These are phyloP conservation scores for Scleroderma bovista DNA, from an alignment of 768 basidiomycete species.

Conservation along the genomic window DNA sequence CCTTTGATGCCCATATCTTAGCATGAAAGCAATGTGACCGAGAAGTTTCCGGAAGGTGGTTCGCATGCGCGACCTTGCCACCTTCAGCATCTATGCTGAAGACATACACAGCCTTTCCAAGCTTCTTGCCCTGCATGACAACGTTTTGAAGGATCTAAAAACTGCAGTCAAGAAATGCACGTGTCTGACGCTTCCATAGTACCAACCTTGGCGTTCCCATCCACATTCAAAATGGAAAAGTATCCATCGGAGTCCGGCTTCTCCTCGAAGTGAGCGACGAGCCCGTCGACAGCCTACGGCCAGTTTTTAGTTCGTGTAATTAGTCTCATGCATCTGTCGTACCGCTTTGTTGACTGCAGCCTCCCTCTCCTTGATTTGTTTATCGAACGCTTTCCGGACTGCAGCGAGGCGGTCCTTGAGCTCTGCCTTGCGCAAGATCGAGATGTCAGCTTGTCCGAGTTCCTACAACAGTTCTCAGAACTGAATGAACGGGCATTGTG, in stretches of 20 bases:
- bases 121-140: slow-evolving; percentile 72
- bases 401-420: slow-evolving; percentile 67
- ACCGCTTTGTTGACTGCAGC: slow-evolving; percentile 74
- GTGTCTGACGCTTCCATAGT: neutral
- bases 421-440: slow-evolving; percentile 73
- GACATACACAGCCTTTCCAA: slow-evolving; percentile 81
- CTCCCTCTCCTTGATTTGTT: slow-evolving; percentile 79
- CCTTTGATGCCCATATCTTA: slow-evolving; percentile 79
- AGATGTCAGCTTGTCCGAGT: slow-evolving; percentile 85
- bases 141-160: slow-evolving; percentile 67
- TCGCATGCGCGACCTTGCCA: slow-evolving; percentile 82
- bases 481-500: neutral
- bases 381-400: slow-evolving; percentile 80
- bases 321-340: slow-evolving; percentile 10
- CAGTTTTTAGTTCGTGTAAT: neutral
- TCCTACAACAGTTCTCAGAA: slow-evolving; percentile 47
- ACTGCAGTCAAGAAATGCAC: neutral
- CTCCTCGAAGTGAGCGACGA: slow-evolving; percentile 71
- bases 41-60: slow-evolving; percentile 62
- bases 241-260: slow-evolving; percentile 67
- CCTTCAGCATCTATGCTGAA: slow-evolving; percentile 70
- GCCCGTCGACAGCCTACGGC: slow-evolving; percentile 59
- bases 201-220: slow-evolving; percentile 80
- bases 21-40: slow-evolving; percentile 73
- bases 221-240: slow-evolving; percentile 65